phyloP scores from a whole-genome alignment of 2,329 filamentous ascomycete species.

The Beauveria sp. region DNA sequence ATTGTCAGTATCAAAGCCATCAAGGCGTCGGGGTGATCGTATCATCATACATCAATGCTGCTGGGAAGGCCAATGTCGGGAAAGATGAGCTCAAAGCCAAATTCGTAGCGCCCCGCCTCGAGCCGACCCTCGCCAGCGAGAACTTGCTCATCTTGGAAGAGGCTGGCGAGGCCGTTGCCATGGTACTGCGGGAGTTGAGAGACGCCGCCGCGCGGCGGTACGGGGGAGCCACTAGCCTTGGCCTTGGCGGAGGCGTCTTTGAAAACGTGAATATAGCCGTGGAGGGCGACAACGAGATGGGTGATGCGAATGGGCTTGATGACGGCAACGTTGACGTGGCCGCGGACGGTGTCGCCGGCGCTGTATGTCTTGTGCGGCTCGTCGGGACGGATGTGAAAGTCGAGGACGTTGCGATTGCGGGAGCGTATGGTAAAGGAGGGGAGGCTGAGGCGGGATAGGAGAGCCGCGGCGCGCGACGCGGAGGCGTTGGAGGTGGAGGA shows the following conservation, averaged over 20 bases:
- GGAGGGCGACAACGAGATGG: constrained; percentile 69
- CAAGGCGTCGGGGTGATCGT: not conserved
- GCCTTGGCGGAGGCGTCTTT: constrained; percentile 56
- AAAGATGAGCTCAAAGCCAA: constrained; percentile 68
- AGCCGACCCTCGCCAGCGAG: constrained; percentile 72
- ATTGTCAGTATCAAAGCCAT: not conserved
- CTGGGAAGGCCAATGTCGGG: constrained; percentile 67
- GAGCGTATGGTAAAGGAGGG: constrained; percentile 43
- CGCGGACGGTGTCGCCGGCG: constrained; percentile 67
- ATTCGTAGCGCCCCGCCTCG: constrained; percentile 68
- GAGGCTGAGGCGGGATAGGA: constrained; percentile 46
- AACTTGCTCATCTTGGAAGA: constrained; percentile 77
- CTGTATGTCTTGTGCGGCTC: constrained; percentile 72
- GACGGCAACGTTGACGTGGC: constrained; percentile 64
- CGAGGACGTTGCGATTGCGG: constrained; percentile 58
- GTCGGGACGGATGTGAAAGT: constrained; percentile 70
- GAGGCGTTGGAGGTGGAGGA: constrained; percentile 15
- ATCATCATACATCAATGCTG: constrained; percentile 76
- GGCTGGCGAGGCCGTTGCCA: constrained; percentile 69
- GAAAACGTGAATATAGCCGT: constrained; percentile 73
- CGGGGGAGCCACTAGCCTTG: constrained; percentile 40
- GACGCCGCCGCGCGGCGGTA: constrained; percentile 30
- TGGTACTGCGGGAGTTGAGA: constrained; percentile 48
- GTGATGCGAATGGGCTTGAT: constrained; percentile 70
- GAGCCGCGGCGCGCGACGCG: constrained; percentile 23